phyloP scores from a whole-genome alignment of 345 rosid genomes.

The Rhizophora apiculata region DNA sequence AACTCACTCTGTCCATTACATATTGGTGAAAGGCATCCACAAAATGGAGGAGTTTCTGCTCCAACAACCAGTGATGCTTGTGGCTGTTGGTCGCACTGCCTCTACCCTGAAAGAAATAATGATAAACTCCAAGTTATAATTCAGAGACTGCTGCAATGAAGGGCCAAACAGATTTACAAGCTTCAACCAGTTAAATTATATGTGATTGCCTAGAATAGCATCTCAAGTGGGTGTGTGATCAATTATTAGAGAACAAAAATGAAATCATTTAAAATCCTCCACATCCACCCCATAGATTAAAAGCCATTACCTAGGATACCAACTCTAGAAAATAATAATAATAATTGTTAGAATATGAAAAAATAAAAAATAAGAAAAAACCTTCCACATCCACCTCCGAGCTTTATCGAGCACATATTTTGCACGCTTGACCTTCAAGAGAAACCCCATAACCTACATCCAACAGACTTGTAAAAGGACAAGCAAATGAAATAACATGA shows the following conservation, averaged over 20 bases:
- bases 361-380: constrained; percentile 22
- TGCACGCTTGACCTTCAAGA: constrained; percentile 95
- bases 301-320: background rate
- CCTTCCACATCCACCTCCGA: constrained; percentile 99
- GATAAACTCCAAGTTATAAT: constrained; percentile 4
- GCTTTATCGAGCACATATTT: constrained; percentile 95
- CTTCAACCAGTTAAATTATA: background rate
- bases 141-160: background rate
- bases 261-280: too few relatives aligned
- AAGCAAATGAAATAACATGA: constrained; percentile 10
- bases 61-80: constrained; percentile 88
- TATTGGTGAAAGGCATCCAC: constrained; percentile 99
- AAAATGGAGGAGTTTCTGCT: constrained; percentile 97
- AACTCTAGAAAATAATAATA: background rate
- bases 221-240: too few relatives aligned
- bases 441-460: constrained; percentile 83
- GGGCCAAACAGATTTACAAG: background rate
- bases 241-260: too few relatives aligned
- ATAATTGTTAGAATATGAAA: background rate
- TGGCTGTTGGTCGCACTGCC: constrained; percentile 49
- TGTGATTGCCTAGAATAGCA: too few relatives aligned
- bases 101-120: constrained; percentile 53
- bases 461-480: constrained; percentile 26
- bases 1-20: constrained; percentile 96
- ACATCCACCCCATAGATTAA: background rate